Evolutionary conservation across 768 basidiomycete genomes (phyloP).

Genomic region (Nidularia pulvinata): DNA sequence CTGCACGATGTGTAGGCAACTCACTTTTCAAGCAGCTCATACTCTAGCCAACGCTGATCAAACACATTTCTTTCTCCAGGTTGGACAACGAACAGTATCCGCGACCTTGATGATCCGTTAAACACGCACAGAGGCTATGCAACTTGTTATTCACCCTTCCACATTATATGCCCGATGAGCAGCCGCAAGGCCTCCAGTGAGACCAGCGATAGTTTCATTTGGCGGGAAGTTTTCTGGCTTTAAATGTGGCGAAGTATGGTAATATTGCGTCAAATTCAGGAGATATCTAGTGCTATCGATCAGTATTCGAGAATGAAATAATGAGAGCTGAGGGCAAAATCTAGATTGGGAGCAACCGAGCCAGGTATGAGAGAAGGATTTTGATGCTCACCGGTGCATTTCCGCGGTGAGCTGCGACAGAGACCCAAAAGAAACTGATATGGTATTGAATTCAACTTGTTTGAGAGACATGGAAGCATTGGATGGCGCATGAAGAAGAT

Average conservation of each 20-base stretch:
- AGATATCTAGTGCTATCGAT: conserved; percentile 54
- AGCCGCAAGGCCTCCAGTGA: conserved; percentile 76
- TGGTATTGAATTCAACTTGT: conserved; percentile 99
- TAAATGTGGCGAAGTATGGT: conserved; percentile 51
- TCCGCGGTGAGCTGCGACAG: conserved; percentile 68
- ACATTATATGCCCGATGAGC: conserved; percentile 78
- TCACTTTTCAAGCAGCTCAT: conserved; percentile 79
- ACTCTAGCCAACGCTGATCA: conserved; percentile 90
- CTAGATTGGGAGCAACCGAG: no score
- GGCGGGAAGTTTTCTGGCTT: conserved; percentile 59
- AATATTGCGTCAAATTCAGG: conserved; percentile 65
- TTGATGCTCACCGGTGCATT: conserved; percentile 66
- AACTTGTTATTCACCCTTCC: conserved; percentile 36
- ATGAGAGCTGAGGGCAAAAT: no score
- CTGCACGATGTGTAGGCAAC: conserved; percentile 10
- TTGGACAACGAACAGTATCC: conserved; percentile 89
- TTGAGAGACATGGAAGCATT: conserved; percentile 53
- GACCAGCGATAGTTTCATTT: conserved; percentile 69
- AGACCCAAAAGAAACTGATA: conserved; percentile 87
- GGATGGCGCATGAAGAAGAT: conserved; percentile 69
- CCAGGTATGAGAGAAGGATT: background rate
- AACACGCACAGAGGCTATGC: background rate
- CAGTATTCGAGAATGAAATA: no score
- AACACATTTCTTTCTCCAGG: conserved; percentile 91
- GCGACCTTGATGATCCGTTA: conserved; percentile 24